phyloP scores from a whole-genome alignment of 1,284 basidiomycete species.

The Trichosporon sp. region DNA sequence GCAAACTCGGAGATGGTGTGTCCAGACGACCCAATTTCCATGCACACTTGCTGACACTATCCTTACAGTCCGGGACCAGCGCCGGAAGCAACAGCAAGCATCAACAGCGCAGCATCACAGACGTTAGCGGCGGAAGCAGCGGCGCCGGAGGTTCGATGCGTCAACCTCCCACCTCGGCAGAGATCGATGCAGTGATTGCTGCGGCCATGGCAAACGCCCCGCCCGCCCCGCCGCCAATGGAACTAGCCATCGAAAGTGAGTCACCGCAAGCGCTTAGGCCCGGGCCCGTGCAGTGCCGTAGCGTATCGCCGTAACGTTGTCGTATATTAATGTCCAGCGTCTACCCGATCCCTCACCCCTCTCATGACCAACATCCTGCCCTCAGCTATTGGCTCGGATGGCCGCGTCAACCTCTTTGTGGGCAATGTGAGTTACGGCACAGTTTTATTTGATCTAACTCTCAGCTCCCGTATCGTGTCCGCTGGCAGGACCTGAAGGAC shows the following conservation, averaged over 20 bases:
- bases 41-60: neutral
- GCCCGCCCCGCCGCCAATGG: constrained; percentile 27
- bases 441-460: constrained; percentile 5
- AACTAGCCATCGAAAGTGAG: constrained; percentile 27
- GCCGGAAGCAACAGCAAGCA: neutral
- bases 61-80: neutral
- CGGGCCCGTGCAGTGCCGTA: neutral
- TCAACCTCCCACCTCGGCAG: constrained; percentile 37
- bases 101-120: too few relatives aligned
- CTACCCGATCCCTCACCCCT: constrained; percentile 37
- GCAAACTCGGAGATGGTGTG: neutral
- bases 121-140: neutral
- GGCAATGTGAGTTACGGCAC: constrained; percentile 74
- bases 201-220: constrained; percentile 46
- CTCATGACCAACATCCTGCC: constrained; percentile 48
- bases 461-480: constrained; percentile 84
- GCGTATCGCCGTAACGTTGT: neutral
- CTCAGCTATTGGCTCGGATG: constrained; percentile 55
- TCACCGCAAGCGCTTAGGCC: neutral
- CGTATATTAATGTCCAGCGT: constrained; percentile 8
- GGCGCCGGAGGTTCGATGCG: neutral
- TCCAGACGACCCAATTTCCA: neutral
- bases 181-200: constrained; percentile 46
- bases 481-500: constrained; percentile 98
- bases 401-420: constrained; percentile 81